Base-by-base conservation (phyloP, 2,329 filamentous ascomycete genomes). In the Zymoseptoria passerinii region DNA sequence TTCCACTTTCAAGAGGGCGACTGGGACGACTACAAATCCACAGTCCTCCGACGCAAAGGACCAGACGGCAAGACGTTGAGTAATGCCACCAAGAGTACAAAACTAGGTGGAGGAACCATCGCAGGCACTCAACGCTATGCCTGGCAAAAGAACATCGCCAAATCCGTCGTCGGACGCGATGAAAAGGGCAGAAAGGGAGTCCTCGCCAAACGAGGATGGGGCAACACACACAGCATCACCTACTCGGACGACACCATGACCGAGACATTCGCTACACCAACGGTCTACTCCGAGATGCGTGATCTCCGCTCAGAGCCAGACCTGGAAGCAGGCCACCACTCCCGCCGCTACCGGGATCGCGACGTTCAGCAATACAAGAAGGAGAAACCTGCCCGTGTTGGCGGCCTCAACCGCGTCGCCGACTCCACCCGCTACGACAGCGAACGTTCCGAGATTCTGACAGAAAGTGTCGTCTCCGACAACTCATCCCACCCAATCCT, bases 1-100 rank as follows among this genome's bases (percentile, higher is more conserved):
- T 96, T 97, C 77, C 78, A 88, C 63, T 97, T 91, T 80, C 82
- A 82, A 52, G 78, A 95, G 63, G 80, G 84, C 40, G 94, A 99
- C 75, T 99, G 94, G 92, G 92, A 97, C 5, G 94, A 99, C 70
- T 99, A 99, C 83, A 97, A 97, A 73, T 87, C 88, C 1, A 96
- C 92, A 0, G 94, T 99, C 1, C 76, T 99, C 51, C 83, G 94
- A 49, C 88, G 92, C 55, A 91, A 88, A 69, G 92, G 91, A 0
- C 90, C 92, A 4, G 92, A 96, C 74, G 92, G 92, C 48, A 92
- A 88, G 50, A 85, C 92, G 1, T 79, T 96, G 4, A 88, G 85
- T 57, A 89, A 90, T 56, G 92, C 89, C 0, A 96, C 91, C 1
- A 84, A 85, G 67, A 87, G 84, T 67, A 96, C 92, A 1, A 81